Evolutionary conservation across 495 filamentous ascomycete species (phyloP).

Genomic region (Aspergillus nidulans): DNA sequence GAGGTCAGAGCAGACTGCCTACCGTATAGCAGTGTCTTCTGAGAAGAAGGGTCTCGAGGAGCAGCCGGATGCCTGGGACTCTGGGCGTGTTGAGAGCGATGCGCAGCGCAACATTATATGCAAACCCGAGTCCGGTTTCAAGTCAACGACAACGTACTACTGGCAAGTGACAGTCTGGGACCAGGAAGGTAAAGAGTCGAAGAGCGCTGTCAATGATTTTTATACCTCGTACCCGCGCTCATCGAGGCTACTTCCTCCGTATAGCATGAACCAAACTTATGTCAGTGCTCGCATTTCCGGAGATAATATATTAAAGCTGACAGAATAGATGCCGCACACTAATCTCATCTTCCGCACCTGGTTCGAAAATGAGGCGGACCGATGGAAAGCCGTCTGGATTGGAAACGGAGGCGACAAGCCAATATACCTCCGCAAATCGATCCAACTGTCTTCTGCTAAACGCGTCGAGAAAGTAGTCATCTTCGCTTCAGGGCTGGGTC

Average conservation of each 20-base stretch:
- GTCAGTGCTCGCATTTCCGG: background rate
- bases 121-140: constrained; percentile 19
- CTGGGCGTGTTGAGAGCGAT: constrained; percentile 21
- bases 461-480: constrained; percentile 15
- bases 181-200: constrained; percentile 5
- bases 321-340: constrained; percentile 22
- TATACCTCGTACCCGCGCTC: constrained; percentile 23
- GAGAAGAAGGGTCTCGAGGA: background rate
- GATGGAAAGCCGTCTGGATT: constrained; percentile 31
- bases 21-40: constrained; percentile 19
- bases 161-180: constrained; percentile 25
- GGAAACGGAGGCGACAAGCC: constrained; percentile 29
- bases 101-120: constrained; percentile 26
- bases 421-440: constrained; percentile 26
- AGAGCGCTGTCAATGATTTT: constrained; percentile 21
- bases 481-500: constrained; percentile 26
- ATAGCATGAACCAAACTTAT: constrained; percentile 31
- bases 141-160: constrained; percentile 22
- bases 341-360: constrained; percentile 29
- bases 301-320: background rate
- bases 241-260: constrained; percentile 20
- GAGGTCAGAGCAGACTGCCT: constrained; percentile 15
- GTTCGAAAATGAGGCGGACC: constrained; percentile 25
- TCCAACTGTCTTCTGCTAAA: constrained; percentile 7
- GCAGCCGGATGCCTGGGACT: constrained; percentile 18